Conservation (phyloP, 2,329 filamentous ascomycete species). For the Pseudogymnoascus sp. region DNA sequence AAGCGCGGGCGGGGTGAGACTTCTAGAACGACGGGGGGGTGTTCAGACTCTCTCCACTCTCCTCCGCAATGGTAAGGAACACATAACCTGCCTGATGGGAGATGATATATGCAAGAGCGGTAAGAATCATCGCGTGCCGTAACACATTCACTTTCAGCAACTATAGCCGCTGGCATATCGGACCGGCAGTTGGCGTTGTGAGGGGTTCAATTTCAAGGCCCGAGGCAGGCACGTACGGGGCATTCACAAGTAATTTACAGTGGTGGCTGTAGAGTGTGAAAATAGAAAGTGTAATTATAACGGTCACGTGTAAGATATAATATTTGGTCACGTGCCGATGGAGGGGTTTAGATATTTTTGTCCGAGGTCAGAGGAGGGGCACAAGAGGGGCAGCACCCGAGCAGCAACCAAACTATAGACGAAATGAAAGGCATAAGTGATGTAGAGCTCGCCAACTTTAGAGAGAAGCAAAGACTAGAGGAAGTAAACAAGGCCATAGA, state of each 20-base stretch:
- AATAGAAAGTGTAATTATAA: background rate
- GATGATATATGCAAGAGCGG: constrained; percentile 2
- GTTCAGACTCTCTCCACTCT: background rate
- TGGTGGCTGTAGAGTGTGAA: background rate
- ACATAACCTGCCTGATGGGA: background rate
- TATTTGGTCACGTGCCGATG: background rate
- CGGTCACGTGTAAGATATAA: background rate
- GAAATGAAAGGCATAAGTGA: background rate
- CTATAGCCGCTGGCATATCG: background rate
- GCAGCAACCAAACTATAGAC: background rate
- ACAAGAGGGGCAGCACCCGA: background rate
- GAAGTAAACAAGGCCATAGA: constrained; percentile 14
- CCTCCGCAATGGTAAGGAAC: background rate
- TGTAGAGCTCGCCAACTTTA: background rate
- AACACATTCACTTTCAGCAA: background rate
- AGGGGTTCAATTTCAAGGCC: background rate
- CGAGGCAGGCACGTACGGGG: background rate
- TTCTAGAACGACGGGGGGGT: constrained; percentile 9
- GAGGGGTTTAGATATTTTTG: constrained; percentile 4
- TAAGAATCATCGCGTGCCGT: constrained; percentile 4
- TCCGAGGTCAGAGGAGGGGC: constrained; percentile 1
- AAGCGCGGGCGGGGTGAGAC: constrained; percentile 11
- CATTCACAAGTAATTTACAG: background rate
- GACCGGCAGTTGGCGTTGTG: background rate
- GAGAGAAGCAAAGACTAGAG: background rate